A percentile compares a stretch with the other conserved stretches of the same genome.
Conservation (phyloP, 2,329 filamentous ascomycete genomes). For the Amphichorda felina region DNA sequence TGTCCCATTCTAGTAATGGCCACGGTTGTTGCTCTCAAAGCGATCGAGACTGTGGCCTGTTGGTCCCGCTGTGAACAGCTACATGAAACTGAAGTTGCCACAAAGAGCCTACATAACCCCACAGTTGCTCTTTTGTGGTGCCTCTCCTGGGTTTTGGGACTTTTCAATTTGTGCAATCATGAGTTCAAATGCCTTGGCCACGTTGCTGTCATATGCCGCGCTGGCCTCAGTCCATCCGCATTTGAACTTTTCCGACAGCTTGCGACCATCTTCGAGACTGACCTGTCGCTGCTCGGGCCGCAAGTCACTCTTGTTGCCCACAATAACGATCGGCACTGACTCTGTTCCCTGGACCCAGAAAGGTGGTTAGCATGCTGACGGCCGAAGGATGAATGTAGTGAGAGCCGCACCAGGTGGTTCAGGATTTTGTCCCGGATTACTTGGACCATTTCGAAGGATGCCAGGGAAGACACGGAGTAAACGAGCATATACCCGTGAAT, state of each 20-base stretch:
- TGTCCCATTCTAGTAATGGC: too few species aligned
- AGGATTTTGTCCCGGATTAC: constrained; percentile 96
- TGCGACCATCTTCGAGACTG: constrained; percentile 71
- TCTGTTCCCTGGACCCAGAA: constrained; percentile 59
- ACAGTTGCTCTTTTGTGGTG: constrained; percentile 72
- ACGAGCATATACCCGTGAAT: constrained; percentile 99
- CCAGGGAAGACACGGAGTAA: constrained; percentile 89
- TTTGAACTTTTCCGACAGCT: constrained; percentile 73
- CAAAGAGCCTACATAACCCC: constrained; percentile 55
- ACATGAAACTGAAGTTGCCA: neutral
- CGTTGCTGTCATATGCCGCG: constrained; percentile 89
- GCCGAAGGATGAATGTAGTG: constrained; percentile 1
- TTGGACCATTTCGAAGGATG: constrained; percentile 94
- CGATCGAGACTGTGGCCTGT: too few species aligned
- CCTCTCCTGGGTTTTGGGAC: constrained; percentile 78
- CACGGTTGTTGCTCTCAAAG: too few species aligned
- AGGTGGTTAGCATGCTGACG: neutral
- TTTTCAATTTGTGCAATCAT: constrained; percentile 95
- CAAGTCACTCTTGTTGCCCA: constrained; percentile 95
- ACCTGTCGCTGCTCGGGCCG: constrained; percentile 90
- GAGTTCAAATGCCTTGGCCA: constrained; percentile 82
- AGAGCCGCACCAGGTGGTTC: constrained; percentile 68
- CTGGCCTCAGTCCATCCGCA: constrained; percentile 94
- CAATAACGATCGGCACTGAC: constrained; percentile 83
- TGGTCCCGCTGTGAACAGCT: too few species aligned